A percentile compares a stretch with the other conserved stretches of the same genome.
These are phyloP conservation scores for Amaranthus tricolor DNA, from an alignment of 179 eudicot species.

Conservation along the genomic window DNA sequence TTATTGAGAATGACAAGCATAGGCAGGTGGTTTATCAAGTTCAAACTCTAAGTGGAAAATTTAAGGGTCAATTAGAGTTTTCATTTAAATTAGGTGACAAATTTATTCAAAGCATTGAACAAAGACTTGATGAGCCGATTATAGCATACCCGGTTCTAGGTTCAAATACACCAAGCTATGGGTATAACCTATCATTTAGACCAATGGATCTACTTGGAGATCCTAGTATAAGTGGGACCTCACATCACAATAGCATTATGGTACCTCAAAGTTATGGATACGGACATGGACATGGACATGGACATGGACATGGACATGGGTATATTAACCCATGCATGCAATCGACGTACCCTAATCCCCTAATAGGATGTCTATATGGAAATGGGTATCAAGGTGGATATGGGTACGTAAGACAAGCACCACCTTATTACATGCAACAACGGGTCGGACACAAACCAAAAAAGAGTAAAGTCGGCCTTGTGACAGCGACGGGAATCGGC, in stretches of 20 bases:
- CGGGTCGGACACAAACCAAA: constrained; percentile 5
- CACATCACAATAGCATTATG: constrained; percentile 1
- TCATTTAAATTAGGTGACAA: constrained; percentile 28
- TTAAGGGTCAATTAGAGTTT: constrained; percentile 32
- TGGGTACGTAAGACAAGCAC: constrained; percentile 14
- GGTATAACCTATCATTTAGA: neutral
- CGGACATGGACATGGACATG: neutral
- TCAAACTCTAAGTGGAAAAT: constrained; percentile 25
- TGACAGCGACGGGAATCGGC: neutral
- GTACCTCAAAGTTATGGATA: constrained; percentile 15
- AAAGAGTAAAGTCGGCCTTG: constrained; percentile 23
- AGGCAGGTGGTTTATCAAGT: constrained; percentile 25
- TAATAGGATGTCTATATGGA: constrained; percentile 10
- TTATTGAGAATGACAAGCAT: constrained; percentile 7
- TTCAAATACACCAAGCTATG: too few relatives aligned
- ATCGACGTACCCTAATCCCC: constrained; percentile 11
- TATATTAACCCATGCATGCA: neutral
- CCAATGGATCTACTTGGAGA: neutral
- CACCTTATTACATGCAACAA: constrained; percentile 10
- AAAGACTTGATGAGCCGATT: constrained; percentile 23
- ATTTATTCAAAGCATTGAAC: constrained; percentile 20
- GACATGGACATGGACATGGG: constrained; percentile 15
- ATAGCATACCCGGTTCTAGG: constrained; percentile 19
- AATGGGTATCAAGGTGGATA: neutral
- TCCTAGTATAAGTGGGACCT: constrained; percentile 13